A percentile compares a stretch with the other conserved stretches of the same genome.
Conservation (phyloP, 2,329 filamentous ascomycete species). For the Neofusicoccum cordaticola region DNA sequence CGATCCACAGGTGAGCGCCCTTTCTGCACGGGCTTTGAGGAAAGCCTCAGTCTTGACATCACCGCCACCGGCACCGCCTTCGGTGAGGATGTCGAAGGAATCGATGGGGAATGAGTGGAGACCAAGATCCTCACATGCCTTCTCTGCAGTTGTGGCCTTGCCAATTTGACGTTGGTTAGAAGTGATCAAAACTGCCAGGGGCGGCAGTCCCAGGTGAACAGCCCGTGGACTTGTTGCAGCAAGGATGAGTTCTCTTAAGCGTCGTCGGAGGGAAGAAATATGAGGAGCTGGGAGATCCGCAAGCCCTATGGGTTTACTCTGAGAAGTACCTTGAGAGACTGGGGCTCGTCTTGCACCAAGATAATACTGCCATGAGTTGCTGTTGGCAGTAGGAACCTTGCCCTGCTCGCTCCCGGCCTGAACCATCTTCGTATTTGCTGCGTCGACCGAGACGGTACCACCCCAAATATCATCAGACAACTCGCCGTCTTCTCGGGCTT, state of each 20-base stretch:
- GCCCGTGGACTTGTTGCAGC: constrained; percentile 86
- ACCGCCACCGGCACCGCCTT: constrained; percentile 78
- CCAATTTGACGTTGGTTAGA: constrained; percentile 93
- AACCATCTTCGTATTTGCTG: constrained; percentile 81
- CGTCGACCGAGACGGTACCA: constrained; percentile 80
- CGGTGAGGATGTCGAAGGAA: constrained; percentile 90
- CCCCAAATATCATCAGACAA: constrained; percentile 74
- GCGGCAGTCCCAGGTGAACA: constrained; percentile 81
- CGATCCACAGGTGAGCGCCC: constrained; percentile 82
- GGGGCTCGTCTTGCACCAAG: constrained; percentile 71
- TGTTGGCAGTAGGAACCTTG: constrained; percentile 71
- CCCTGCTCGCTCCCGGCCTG: constrained; percentile 85
- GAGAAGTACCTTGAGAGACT: constrained; percentile 51
- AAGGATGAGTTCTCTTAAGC: constrained; percentile 78
- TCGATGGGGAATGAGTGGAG: constrained; percentile 87
- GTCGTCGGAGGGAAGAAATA: constrained; percentile 51
- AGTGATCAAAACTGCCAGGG: constrained; percentile 80
- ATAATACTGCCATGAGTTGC: constrained; percentile 86
- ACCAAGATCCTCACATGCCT: constrained; percentile 83
- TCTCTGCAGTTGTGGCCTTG: constrained; percentile 74
- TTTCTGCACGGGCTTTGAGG: constrained; percentile 79
- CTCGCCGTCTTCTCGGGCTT: constrained; percentile 58
- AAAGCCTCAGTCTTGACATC: constrained; percentile 95
- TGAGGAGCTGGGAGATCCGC: constrained; percentile 42
- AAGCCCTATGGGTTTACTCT: constrained; percentile 55